phyloP scores from a whole-genome alignment of 192 early-diverging fungal genomes.

The Fimicolochytrium jonesii region DNA sequence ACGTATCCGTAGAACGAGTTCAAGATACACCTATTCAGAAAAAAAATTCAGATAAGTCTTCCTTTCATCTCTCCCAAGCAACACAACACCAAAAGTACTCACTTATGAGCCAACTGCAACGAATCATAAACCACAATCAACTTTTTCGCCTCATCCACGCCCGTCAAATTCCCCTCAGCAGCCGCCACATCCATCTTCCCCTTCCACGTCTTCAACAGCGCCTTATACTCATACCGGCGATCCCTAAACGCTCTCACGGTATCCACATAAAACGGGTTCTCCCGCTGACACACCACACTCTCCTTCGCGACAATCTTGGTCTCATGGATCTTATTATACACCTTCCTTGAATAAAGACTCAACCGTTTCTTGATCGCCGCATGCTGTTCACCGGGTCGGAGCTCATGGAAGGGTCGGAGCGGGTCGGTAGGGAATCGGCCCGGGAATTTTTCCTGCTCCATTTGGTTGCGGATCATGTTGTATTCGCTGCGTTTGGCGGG shows the following conservation, averaged over 20 bases:
- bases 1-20: constrained; percentile 99
- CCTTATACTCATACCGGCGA: constrained; percentile 97
- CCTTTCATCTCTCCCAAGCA: no score
- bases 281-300: constrained; percentile 93
- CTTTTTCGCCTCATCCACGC: constrained; percentile 80
- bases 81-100: constrained; percentile 17
- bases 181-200: constrained; percentile 71
- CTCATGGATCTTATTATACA: constrained; percentile 79
- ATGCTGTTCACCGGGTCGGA: constrained; percentile 65
- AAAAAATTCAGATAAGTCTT: no score
- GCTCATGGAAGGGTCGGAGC: constrained; percentile 60
- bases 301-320: constrained; percentile 78
- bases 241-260: constrained; percentile 96
- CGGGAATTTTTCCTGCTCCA: constrained; percentile 80
- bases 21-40: constrained; percentile 40
- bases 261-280: constrained; percentile 97
- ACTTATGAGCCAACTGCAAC: constrained; percentile 97
- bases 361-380: constrained; percentile 73
- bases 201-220: constrained; percentile 88
- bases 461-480: constrained; percentile 84
- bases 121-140: constrained; percentile 96
- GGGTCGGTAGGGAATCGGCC: constrained; percentile 41
- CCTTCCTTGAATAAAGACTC: constrained; percentile 80
- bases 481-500: constrained; percentile 85
- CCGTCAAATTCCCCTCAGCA: constrained; percentile 57